Evolutionary conservation across 2,329 filamentous ascomycete genomes (phyloP).

Genomic region (Rugonectria rugulosa): DNA sequence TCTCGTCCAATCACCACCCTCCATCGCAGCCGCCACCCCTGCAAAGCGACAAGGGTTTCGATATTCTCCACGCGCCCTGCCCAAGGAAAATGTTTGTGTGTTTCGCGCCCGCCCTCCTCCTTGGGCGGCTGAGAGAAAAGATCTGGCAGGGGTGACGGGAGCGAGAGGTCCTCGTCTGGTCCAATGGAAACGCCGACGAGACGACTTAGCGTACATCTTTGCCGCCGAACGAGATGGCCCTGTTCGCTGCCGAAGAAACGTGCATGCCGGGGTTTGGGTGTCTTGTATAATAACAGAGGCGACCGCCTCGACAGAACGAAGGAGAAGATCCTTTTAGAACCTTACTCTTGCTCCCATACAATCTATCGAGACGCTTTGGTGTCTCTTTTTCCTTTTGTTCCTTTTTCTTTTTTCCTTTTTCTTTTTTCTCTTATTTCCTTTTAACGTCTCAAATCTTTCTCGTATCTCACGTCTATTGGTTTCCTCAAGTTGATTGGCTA

Average conservation of each 20-base stretch:
- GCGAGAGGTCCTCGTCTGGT: no score
- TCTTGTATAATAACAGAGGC: constrained; percentile 38
- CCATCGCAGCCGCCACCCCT: no score
- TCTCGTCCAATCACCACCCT: constrained; percentile 8
- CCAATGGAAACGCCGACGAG: no score
- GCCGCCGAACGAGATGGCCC: neutral
- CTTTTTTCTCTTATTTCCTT: constrained; percentile 34
- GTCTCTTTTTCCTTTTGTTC: constrained; percentile 25
- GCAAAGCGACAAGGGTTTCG: neutral
- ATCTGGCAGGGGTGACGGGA: neutral
- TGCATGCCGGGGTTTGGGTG: constrained; percentile 1
- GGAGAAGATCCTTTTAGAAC: constrained; percentile 25
- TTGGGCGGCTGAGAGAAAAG: no score
- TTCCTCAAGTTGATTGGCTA: constrained; percentile 1
- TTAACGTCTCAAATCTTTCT: constrained; percentile 30
- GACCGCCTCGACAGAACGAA: constrained; percentile 24
- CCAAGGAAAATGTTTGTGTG: no score
- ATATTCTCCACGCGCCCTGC: constrained; percentile 16
- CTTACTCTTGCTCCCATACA: constrained; percentile 21
- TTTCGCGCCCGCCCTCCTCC: no score
- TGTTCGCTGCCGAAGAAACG: neutral
- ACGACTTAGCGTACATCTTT: no score
- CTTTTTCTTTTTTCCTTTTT: constrained; percentile 30
- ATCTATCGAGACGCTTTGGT: constrained; percentile 31
- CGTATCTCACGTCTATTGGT: constrained; percentile 15